Conservation (phyloP, 371 early-diverging fungal species). For the Sporodiniella umbellata region DNA sequence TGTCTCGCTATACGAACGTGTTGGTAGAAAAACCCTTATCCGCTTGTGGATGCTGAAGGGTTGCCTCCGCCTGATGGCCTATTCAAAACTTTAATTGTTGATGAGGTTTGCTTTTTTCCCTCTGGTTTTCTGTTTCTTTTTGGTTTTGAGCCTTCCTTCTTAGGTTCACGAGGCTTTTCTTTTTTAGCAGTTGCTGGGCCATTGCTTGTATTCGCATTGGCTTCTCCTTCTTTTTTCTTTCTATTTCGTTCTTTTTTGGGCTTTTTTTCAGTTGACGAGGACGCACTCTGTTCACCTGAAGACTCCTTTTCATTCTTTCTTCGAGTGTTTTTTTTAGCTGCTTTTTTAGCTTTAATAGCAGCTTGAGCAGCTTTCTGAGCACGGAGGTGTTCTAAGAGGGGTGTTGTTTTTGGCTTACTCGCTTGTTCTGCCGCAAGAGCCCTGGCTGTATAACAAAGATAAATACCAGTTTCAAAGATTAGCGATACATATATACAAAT, state of each 20-base stretch:
- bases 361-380: conserved; percentile 69
- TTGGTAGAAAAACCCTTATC: neutral
- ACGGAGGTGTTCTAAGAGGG: conserved; percentile 74
- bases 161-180: conserved; percentile 1
- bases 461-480: neutral
- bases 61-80: conserved; percentile 7
- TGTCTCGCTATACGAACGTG: neutral
- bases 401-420: conserved; percentile 61
- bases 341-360: conserved; percentile 48
- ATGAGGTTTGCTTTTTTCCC: conserved; percentile 17
- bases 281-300: neutral
- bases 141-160: conserved; percentile 5
- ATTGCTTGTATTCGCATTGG: neutral
- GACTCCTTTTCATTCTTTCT: conserved; percentile 30
- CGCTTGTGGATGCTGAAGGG: conserved; percentile 16
- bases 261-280: neutral
- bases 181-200: conserved; percentile 1
- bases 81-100: conserved; percentile 30
- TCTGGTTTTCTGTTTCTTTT: conserved; percentile 10
- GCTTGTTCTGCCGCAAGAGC: conserved; percentile 45
- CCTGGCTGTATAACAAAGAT: conserved; percentile 23
- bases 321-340: conserved; percentile 38
- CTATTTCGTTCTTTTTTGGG: conserved; percentile 10
- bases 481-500: too few species aligned
- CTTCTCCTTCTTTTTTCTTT: conserved; percentile 15